Percentiles rank a stretch among this genome's conserved stretches.
These are phyloP conservation scores for Tuber melanosporum DNA, from an alignment of 495 filamentous ascomycete genomes.

Conservation along the genomic window DNA sequence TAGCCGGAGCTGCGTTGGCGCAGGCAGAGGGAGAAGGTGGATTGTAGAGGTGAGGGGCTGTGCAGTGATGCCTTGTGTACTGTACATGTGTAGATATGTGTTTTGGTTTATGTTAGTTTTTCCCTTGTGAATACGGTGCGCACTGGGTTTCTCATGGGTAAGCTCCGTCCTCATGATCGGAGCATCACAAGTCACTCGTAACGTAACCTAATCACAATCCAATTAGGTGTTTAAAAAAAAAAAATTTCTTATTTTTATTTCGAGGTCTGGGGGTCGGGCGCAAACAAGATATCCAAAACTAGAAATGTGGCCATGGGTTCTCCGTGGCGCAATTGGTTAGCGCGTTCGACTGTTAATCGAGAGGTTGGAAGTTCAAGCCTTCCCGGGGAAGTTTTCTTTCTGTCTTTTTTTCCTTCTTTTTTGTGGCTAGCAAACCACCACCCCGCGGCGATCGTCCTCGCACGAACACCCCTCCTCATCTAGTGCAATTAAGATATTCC, in stretches of 20 bases:
- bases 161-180: neutral
- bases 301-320: conserved; percentile 1
- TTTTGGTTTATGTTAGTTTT: neutral
- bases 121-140: neutral
- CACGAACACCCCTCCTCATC: neutral
- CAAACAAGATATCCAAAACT: neutral
- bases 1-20: conserved; percentile 29
- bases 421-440: neutral
- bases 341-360: conserved; percentile 51
- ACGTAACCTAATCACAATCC: neutral
- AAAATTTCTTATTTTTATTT: neutral
- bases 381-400: conserved; percentile 40
- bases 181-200: neutral
- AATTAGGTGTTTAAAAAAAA: neutral
- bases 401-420: neutral
- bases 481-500: neutral
- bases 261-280: too few species aligned
- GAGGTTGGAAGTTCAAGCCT: conserved; percentile 51
- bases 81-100: neutral
- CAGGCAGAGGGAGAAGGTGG: conserved; percentile 26
- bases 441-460: neutral
- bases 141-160: neutral
- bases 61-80: neutral
- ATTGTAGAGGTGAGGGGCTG: neutral
- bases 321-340: conserved; percentile 51